Evolutionary conservation across 345 rosid genomes (phyloP).

Genomic region (Hibiscus tridactylites): DNA sequence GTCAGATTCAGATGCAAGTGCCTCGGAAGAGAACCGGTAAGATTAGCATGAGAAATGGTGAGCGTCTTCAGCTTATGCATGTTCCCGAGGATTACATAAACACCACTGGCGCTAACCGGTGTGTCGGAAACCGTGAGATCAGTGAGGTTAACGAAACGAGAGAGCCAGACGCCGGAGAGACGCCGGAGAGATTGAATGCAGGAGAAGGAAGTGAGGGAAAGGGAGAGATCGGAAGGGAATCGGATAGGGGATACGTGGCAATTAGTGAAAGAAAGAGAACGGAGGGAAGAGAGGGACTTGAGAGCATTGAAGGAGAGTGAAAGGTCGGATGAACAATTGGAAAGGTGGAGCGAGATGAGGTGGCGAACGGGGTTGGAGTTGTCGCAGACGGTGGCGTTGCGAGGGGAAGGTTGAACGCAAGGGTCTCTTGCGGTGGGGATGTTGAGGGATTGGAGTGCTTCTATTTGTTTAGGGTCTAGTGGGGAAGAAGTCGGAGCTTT

Average conservation of each 20-base stretch:
- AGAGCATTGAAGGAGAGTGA: conserved; percentile 61
- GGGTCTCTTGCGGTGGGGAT: conserved; percentile 61
- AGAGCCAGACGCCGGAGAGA: conserved; percentile 62
- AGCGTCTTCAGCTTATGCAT: conserved; percentile 48
- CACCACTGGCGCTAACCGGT: conserved; percentile 59
- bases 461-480: conserved; percentile 70
- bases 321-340: conserved; percentile 63
- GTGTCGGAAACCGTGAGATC: conserved; percentile 57
- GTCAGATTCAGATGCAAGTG: conserved; percentile 49
- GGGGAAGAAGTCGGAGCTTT: conserved; percentile 24
- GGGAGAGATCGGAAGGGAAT: conserved; percentile 59
- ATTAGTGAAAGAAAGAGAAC: conserved; percentile 52
- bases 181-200: conserved; percentile 52
- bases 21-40: conserved; percentile 55
- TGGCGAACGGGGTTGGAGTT: conserved; percentile 59
- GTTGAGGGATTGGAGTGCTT: conserved; percentile 64
- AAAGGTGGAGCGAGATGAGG: conserved; percentile 59
- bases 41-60: conserved; percentile 59
- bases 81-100: conserved; percentile 64
- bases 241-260: conserved; percentile 55
- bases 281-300: conserved; percentile 65
- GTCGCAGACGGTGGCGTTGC: conserved; percentile 50
- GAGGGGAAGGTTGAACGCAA: conserved; percentile 39
- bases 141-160: conserved; percentile 68
- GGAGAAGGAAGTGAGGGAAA: conserved; percentile 54